A percentile compares a stretch with the other conserved stretches of the same genome.
These are phyloP conservation scores for Purpureocillium lavendulum DNA, from an alignment of 2,329 filamentous ascomycete genomes.

Conservation along the genomic window DNA sequence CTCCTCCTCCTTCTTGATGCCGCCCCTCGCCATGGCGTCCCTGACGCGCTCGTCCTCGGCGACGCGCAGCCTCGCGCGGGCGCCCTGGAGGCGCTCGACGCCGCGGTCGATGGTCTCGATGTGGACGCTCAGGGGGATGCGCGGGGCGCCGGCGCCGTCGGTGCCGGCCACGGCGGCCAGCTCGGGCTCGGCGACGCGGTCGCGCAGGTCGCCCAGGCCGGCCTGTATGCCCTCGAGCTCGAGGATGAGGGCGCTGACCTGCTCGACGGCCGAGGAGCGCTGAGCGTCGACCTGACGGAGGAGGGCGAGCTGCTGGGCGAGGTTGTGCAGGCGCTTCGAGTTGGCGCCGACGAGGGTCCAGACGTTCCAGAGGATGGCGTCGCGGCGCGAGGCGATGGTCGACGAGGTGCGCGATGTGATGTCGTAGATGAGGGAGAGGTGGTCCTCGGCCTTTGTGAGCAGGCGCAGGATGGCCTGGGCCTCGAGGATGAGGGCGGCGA, in stretches of 20 bases:
- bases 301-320: conserved; percentile 55
- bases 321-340: conserved; percentile 47
- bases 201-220: conserved; percentile 62
- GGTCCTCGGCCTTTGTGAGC: conserved; percentile 59
- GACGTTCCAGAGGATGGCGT: conserved; percentile 59
- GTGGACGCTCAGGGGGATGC: conserved; percentile 61
- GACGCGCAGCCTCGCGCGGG: conserved; percentile 49
- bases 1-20: conserved; percentile 30
- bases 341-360: conserved; percentile 73
- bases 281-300: conserved; percentile 59
- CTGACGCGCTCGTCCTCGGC: conserved; percentile 51
- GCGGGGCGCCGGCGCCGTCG: conserved; percentile 9
- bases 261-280: conserved; percentile 54
- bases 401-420: conserved; percentile 58
- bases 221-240: conserved; percentile 67
- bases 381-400: conserved; percentile 47
- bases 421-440: conserved; percentile 60
- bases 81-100: conserved; percentile 61
- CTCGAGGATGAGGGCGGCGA: conserved; percentile 58
- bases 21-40: conserved; percentile 40
- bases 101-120: conserved; percentile 67
- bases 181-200: conserved; percentile 60
- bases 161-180: conserved; percentile 36
- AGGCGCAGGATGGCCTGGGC: conserved; percentile 59
- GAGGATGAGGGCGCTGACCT: conserved; percentile 61